These are phyloP conservation scores for Nemania serpens DNA, from an alignment of 2,329 filamentous ascomycete species.

Conservation along the genomic window DNA sequence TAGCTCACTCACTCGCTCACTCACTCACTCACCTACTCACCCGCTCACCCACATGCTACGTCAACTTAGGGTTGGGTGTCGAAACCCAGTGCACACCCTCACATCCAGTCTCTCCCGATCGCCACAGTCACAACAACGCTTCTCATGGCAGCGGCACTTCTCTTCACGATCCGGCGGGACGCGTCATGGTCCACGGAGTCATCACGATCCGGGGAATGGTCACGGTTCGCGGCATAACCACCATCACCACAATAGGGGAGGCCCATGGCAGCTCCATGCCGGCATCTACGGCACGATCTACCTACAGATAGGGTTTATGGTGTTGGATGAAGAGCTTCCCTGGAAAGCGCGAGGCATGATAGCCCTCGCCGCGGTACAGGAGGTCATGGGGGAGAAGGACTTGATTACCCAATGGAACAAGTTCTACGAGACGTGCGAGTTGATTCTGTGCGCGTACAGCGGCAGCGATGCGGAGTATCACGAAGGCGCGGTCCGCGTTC, in stretches of 20 bases:
- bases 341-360: conserved; percentile 4
- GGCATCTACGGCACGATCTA: conserved; percentile 29
- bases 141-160: conserved; percentile 8
- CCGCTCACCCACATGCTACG: conserved; percentile 22
- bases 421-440: conserved; percentile 23
- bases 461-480: conserved; percentile 11
- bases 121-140: background rate
- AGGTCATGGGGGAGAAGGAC: conserved; percentile 15
- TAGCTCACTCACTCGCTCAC: background rate
- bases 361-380: conserved; percentile 16
- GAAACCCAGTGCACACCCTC: conserved; percentile 15
- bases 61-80: conserved; percentile 21
- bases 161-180: conserved; percentile 5
- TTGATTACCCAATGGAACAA: background rate
- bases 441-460: conserved; percentile 18
- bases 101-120: conserved; percentile 1
- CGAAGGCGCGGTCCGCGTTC: conserved; percentile 9
- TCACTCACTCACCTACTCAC: background rate
- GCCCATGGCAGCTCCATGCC: conserved; percentile 12
- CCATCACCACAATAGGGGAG: conserved; percentile 1
- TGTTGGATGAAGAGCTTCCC: conserved; percentile 23
- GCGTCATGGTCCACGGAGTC: background rate
- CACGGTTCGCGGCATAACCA: background rate
- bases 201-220: too few species aligned
- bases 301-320: conserved; percentile 28